These are phyloP conservation scores for Sarocladium strictum DNA, from an alignment of 2,329 filamentous ascomycete genomes.

Conservation along the genomic window DNA sequence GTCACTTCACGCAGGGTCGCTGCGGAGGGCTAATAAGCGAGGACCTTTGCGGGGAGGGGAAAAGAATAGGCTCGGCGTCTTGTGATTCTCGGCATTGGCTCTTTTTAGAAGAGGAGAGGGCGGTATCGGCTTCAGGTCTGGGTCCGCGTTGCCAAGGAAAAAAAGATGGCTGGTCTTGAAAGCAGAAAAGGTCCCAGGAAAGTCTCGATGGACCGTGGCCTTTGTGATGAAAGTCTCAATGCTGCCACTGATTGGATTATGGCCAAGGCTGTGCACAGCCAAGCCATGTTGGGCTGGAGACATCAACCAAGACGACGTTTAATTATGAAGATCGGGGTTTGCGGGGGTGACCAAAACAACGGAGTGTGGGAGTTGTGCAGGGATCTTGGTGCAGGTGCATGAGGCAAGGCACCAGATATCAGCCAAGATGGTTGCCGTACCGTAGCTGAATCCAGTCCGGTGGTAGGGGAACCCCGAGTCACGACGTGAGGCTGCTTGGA, in stretches of 20 bases:
- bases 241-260: neutral
- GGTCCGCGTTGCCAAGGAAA: no score
- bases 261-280: neutral
- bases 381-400: neutral
- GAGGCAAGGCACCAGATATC: neutral
- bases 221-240: neutral
- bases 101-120: no score
- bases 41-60: neutral
- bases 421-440: neutral
- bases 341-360: no score
- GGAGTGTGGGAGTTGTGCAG: neutral
- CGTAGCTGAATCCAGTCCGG: neutral
- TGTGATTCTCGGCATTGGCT: neutral
- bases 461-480: neutral
- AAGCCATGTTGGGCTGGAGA: no score
- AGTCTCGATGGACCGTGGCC: neutral
- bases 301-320: no score
- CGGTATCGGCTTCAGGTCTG: neutral
- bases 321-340: no score
- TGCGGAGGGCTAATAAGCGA: conserved; percentile 2
- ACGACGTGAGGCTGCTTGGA: neutral
- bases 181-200: no score
- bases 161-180: no score
- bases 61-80: neutral
- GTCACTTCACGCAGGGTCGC: neutral